A percentile compares a stretch with the other conserved stretches of the same genome.
These are phyloP conservation scores for Aspergillus sergii DNA, from an alignment of 2,329 filamentous ascomycete species.

Conservation along the genomic window DNA sequence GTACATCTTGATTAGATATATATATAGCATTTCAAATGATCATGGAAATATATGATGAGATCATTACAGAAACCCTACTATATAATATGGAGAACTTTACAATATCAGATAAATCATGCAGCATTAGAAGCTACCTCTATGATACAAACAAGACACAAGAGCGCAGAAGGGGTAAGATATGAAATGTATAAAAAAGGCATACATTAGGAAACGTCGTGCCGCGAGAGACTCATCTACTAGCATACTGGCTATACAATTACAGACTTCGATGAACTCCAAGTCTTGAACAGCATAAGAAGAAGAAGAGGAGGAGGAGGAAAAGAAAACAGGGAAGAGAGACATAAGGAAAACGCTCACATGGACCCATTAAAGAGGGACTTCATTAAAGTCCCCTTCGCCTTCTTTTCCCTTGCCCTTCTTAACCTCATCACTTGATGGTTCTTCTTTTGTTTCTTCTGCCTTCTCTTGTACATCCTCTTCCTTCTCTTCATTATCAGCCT, in stretches of 20 bases:
- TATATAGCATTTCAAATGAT: not conserved
- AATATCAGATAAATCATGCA: not conserved
- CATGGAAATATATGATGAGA: not conserved
- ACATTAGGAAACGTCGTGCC: conserved; percentile 5
- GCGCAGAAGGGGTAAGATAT: not conserved
- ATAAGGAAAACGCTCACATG: conserved; percentile 13
- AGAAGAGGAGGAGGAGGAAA: too few species aligned
- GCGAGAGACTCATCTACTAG: conserved; percentile 2
- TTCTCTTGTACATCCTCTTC: conserved; percentile 20
- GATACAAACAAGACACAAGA: conserved; percentile 15
- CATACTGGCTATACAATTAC: conserved; percentile 8
- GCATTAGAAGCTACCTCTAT: conserved; percentile 16
- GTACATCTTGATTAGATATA: not conserved
- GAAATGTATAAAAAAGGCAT: conserved; percentile 9
- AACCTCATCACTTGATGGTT: conserved; percentile 18
- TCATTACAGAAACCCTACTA: not conserved
- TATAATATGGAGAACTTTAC: not conserved
- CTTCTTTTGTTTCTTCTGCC: conserved; percentile 23
- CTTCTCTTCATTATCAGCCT: conserved; percentile 13
- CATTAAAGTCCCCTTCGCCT: conserved; percentile 37
- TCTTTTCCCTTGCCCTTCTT: conserved; percentile 35
- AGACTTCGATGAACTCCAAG: not conserved
- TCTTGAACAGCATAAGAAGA: conserved; percentile 21
- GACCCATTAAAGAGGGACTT: conserved; percentile 34
- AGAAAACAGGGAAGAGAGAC: conserved; percentile 17